phyloP scores from a whole-genome alignment of 352 stramenopile species.

The Phytophthora syringae region DNA sequence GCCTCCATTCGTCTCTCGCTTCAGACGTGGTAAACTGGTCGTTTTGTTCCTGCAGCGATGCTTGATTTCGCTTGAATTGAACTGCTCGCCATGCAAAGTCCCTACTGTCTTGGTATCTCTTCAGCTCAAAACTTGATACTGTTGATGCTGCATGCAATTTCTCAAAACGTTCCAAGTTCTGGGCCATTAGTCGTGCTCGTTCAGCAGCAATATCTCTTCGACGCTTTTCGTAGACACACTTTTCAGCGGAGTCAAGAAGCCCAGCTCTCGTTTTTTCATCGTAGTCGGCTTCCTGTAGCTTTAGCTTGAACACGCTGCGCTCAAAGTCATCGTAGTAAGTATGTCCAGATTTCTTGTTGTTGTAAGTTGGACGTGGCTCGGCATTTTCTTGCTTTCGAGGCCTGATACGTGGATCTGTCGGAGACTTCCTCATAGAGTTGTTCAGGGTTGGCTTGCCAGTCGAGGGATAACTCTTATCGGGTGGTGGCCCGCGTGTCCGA shows the following conservation, averaged over 20 bases:
- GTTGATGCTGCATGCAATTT: constrained; percentile 7
- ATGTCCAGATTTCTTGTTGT: not conserved
- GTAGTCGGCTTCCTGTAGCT: constrained; percentile 26
- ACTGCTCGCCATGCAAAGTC: constrained; percentile 24
- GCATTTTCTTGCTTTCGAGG: not conserved
- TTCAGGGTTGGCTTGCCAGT: not conserved
- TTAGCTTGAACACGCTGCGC: constrained; percentile 31
- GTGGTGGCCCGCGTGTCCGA: not conserved
- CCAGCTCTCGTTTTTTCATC: constrained; percentile 7
- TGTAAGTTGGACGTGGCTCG: not conserved
- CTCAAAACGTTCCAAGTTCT: constrained; percentile 29
- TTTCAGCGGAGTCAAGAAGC: not conserved
- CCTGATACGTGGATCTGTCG: constrained; percentile 4
- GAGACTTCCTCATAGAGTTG: not conserved
- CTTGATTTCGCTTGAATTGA: constrained; percentile 15
- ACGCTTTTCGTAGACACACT: constrained; percentile 7
- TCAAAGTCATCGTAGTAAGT: constrained; percentile 10
- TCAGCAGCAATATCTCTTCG: constrained; percentile 2
- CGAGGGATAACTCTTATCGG: not conserved
- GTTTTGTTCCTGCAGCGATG: constrained; percentile 15
- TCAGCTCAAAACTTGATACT: constrained; percentile 7
- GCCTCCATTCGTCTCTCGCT: not conserved
- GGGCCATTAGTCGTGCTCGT: constrained; percentile 7
- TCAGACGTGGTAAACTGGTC: constrained; percentile 5
- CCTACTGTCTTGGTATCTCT: constrained; percentile 18